phyloP scores from a whole-genome alignment of 495 filamentous ascomycete species.

The Aspergillus ellipticus region DNA sequence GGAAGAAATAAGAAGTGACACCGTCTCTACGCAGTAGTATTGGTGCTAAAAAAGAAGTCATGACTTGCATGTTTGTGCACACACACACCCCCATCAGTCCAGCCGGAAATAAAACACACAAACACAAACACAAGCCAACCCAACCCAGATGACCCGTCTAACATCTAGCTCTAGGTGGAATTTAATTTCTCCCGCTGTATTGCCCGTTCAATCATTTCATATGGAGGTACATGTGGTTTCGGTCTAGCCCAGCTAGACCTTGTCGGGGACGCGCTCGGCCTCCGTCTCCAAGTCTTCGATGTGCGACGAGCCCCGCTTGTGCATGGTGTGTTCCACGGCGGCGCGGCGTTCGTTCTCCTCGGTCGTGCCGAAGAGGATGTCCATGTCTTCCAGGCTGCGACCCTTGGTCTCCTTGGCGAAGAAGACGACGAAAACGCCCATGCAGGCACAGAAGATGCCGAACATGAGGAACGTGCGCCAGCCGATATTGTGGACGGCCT shows the following conservation, averaged over 20 bases:
- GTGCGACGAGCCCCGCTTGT: constrained; percentile 28
- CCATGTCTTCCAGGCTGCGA: constrained; percentile 47
- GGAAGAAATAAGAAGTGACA: too few relatives aligned
- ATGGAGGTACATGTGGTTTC: too few relatives aligned
- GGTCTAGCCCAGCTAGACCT: constrained; percentile 5
- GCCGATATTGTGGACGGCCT: constrained; percentile 7
- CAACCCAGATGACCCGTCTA: too few relatives aligned
- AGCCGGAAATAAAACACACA: too few relatives aligned
- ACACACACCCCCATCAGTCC: too few relatives aligned
- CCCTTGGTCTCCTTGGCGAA: constrained; percentile 74
- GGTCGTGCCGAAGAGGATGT: constrained; percentile 49
- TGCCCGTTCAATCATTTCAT: too few relatives aligned
- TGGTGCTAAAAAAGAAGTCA: too few relatives aligned
- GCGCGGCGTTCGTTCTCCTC: constrained; percentile 31
- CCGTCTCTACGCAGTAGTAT: too few relatives aligned
- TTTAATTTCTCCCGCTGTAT: too few relatives aligned
- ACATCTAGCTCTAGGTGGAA: too few relatives aligned
- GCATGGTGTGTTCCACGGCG: constrained; percentile 42
- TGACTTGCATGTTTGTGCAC: too few relatives aligned
- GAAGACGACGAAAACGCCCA: constrained; percentile 68
- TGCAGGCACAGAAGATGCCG: constrained; percentile 58
- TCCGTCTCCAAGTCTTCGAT: constrained; percentile 24
- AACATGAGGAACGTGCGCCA: constrained; percentile 50
- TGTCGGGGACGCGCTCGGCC: constrained; percentile 4
- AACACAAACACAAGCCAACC: too few relatives aligned